These are phyloP conservation scores for Trichaptum fuscoviolaceum DNA, from an alignment of 768 basidiomycete genomes.

Conservation along the genomic window DNA sequence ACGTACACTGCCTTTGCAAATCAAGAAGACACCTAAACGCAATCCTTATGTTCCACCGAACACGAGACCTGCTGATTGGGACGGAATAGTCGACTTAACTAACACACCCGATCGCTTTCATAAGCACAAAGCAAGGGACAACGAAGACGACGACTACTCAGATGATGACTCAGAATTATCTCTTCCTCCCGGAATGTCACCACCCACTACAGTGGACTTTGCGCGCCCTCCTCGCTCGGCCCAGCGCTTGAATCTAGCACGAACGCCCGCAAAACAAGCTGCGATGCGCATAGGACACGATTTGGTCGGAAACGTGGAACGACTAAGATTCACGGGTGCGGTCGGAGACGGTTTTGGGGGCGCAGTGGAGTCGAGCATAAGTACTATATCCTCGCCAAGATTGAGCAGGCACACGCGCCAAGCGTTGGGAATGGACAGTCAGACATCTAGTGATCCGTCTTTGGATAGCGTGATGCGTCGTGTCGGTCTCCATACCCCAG, in stretches of 20 bases:
- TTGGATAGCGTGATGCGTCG: conserved; percentile 68
- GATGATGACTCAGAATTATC: conserved; percentile 18
- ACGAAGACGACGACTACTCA: conserved; percentile 33
- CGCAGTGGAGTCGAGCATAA: conserved; percentile 55
- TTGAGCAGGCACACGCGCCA: conserved; percentile 57
- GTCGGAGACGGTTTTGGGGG: conserved; percentile 4
- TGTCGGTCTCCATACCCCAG: conserved; percentile 43
- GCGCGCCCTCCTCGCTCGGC: conserved; percentile 35
- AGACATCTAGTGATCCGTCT: conserved; percentile 41
- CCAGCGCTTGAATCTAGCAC: conserved; percentile 34
- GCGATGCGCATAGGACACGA: conserved; percentile 63
- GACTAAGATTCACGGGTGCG: conserved; percentile 16
- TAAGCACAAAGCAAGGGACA: conserved; percentile 32
- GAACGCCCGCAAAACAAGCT: conserved; percentile 70
- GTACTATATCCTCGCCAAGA: conserved; percentile 65
- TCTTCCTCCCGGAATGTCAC: conserved; percentile 37
- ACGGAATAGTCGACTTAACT: conserved; percentile 68
- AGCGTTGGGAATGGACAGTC: conserved; percentile 34
- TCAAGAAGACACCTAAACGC: conserved; percentile 54
- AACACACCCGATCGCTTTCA: conserved; percentile 49
- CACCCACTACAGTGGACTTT: conserved; percentile 51
- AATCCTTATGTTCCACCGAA: conserved; percentile 60
- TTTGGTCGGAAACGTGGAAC: conserved; percentile 51
- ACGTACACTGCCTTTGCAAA: conserved; percentile 43
- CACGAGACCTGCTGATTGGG: conserved; percentile 52